phyloP scores from a whole-genome alignment of 2,329 filamentous ascomycete species.

The Botrytis squamosa region DNA sequence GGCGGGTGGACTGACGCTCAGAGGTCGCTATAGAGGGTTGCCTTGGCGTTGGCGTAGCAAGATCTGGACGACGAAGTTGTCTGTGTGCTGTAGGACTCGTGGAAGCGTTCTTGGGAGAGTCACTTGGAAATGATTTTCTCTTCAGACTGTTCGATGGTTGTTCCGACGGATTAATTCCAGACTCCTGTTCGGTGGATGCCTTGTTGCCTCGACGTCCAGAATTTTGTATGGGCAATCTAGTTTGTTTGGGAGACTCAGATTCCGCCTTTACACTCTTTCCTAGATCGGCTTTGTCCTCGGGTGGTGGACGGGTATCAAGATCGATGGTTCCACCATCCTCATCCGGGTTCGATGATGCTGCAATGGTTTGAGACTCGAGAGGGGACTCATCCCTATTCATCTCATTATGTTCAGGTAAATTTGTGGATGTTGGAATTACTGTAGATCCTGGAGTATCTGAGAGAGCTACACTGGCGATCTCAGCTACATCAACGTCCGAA shows the following conservation, averaged over 20 bases:
- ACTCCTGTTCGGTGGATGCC: neutral
- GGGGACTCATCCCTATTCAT: neutral
- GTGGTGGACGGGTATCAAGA: neutral
- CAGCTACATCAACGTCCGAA: neutral
- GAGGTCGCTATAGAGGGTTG: neutral
- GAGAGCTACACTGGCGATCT: conserved; percentile 3
- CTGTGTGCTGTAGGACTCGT: neutral
- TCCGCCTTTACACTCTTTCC: neutral
- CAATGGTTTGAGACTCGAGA: neutral
- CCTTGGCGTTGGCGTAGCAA: neutral
- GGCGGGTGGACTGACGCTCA: neutral
- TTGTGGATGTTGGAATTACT: neutral
- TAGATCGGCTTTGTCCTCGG: too few relatives aligned
- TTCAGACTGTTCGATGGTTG: neutral
- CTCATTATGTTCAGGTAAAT: neutral
- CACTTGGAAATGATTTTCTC: conserved; percentile 1
- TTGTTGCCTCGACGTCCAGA: neutral
- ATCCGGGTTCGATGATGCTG: neutral
- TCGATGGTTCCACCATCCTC: neutral
- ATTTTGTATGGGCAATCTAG: neutral
- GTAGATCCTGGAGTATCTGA: conserved; percentile 4
- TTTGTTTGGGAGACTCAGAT: neutral
- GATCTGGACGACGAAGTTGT: neutral
- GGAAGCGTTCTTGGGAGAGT: neutral
- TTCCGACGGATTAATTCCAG: neutral